A percentile compares a stretch with the other conserved stretches of the same genome.
Evolutionary conservation across 2,329 filamentous ascomycete genomes (phyloP).

Genomic region (Botrytis byssoidea): DNA sequence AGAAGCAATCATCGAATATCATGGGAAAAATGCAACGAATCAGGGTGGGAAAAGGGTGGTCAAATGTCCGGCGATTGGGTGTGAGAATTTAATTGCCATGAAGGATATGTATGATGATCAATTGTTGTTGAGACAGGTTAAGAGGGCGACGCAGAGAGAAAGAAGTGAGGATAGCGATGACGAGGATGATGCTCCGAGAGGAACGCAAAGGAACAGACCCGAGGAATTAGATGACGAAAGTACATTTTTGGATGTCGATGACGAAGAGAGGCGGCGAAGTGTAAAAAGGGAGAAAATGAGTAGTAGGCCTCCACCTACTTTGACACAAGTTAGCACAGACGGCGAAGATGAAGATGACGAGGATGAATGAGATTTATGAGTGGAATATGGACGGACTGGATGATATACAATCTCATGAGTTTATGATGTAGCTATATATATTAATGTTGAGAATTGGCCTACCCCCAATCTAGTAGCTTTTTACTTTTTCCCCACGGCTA

Average conservation of each 20-base stretch:
- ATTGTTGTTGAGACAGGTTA: slow-evolving; percentile 56
- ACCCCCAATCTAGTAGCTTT: neutral
- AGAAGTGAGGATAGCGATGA: slow-evolving; percentile 47
- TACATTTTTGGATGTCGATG: slow-evolving; percentile 10
- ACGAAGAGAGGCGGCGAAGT: neutral
- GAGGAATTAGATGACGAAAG: slow-evolving; percentile 4
- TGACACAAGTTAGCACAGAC: slow-evolving; percentile 2
- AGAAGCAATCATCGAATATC: slow-evolving; percentile 55
- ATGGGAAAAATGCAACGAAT: slow-evolving; percentile 21
- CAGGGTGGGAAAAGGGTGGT: slow-evolving; percentile 35
- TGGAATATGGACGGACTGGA: too few relatives aligned
- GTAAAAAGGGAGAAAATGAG: neutral
- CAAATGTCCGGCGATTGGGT: slow-evolving; percentile 65
- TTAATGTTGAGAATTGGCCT: neutral
- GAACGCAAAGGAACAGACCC: slow-evolving; percentile 7
- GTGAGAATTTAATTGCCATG: slow-evolving; percentile 52
- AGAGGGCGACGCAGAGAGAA: slow-evolving; percentile 49
- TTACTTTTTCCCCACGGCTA: neutral
- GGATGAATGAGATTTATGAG: neutral
- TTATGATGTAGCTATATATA: neutral
- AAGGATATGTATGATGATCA: slow-evolving; percentile 57
- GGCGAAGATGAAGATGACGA: slow-evolving; percentile 1
- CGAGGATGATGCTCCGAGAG: slow-evolving; percentile 36
- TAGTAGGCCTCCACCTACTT: neutral
- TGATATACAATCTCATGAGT: neutral